These are phyloP conservation scores for Nitzschia putrida DNA, from an alignment of 108 stramenopile genomes.

Conservation along the genomic window DNA sequence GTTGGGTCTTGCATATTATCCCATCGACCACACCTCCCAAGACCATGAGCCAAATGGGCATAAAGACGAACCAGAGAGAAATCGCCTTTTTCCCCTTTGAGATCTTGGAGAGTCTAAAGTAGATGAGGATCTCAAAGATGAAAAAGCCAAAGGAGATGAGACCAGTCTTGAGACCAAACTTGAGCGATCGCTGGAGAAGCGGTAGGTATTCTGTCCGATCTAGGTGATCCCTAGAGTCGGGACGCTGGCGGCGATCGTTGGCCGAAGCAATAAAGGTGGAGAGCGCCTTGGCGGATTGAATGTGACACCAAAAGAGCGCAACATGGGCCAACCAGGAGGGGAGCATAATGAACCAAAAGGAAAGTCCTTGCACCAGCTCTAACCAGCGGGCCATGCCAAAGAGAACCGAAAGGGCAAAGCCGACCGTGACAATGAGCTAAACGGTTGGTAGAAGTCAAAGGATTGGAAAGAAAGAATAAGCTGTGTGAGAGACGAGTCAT, in stretches of 20 bases:
- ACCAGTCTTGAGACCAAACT: conserved; percentile 88
- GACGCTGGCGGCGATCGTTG: conserved; percentile 76
- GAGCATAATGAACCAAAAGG: conserved; percentile 78
- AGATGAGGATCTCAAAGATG: conserved; percentile 79
- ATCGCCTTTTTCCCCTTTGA: conserved; percentile 32
- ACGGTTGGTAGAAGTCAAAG: too few species aligned
- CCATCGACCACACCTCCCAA: conserved; percentile 71
- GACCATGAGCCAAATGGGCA: conserved; percentile 78
- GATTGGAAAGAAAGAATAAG: neutral
- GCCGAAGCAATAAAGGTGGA: conserved; percentile 79
- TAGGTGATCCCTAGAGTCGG: conserved; percentile 80
- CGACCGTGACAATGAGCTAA: conserved; percentile 76
- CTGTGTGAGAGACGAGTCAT: neutral
- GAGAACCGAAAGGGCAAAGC: conserved; percentile 66
- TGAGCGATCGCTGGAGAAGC: conserved; percentile 77
- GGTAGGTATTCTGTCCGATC: conserved; percentile 86
- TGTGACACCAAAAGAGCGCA: conserved; percentile 68
- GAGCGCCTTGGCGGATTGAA: conserved; percentile 65
- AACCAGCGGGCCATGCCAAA: conserved; percentile 78
- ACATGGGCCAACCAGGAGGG: conserved; percentile 78
- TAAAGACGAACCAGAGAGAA: conserved; percentile 47
- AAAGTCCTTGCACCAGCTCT: conserved; percentile 50
- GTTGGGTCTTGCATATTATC: conserved; percentile 84
- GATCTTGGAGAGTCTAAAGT: conserved; percentile 40
- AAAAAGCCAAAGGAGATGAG: conserved; percentile 73